These are phyloP conservation scores for Linum tenue DNA, from an alignment of 345 rosid species.

Conservation along the genomic window DNA sequence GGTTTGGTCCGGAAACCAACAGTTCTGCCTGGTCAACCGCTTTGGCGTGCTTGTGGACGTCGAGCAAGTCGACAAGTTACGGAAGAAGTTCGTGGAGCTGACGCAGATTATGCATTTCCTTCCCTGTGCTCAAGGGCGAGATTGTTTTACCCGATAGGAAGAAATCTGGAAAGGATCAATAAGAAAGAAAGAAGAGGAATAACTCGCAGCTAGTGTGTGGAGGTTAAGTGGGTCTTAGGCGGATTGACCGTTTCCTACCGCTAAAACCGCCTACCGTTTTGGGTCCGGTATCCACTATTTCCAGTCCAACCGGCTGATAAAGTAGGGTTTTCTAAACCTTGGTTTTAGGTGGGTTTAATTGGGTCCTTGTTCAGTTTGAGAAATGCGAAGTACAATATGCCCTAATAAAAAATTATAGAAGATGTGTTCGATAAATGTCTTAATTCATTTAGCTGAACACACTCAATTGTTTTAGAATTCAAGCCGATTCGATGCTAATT, in stretches of 20 bases:
- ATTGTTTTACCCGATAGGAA: conserved; percentile 50
- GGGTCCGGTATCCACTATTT: too few relatives aligned
- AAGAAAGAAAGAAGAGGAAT: conserved; percentile 13
- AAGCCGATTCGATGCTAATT: neutral
- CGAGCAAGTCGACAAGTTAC: conserved; percentile 89
- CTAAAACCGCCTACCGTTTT: too few relatives aligned
- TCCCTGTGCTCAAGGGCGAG: conserved; percentile 81
- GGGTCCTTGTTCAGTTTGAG: neutral
- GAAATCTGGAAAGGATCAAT: conserved; percentile 24
- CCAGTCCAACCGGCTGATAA: too few relatives aligned
- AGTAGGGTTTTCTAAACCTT: too few relatives aligned
- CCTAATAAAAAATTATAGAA: neutral
- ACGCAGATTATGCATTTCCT: conserved; percentile 73
- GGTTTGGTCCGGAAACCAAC: conserved; percentile 96
- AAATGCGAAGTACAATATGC: neutral
- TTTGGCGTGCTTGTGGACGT: conserved; percentile 54
- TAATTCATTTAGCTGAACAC: neutral
- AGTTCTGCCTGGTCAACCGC: conserved; percentile 75
- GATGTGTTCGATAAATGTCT: neutral
- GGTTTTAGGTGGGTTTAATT: neutral
- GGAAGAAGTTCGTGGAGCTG: conserved; percentile 59
- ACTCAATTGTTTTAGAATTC: neutral
- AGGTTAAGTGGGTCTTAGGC: neutral
- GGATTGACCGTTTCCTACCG: too few relatives aligned
- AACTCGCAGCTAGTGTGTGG: neutral